Conservation (phyloP, 345 rosid genomes). For the Erucastrum elatum region DNA sequence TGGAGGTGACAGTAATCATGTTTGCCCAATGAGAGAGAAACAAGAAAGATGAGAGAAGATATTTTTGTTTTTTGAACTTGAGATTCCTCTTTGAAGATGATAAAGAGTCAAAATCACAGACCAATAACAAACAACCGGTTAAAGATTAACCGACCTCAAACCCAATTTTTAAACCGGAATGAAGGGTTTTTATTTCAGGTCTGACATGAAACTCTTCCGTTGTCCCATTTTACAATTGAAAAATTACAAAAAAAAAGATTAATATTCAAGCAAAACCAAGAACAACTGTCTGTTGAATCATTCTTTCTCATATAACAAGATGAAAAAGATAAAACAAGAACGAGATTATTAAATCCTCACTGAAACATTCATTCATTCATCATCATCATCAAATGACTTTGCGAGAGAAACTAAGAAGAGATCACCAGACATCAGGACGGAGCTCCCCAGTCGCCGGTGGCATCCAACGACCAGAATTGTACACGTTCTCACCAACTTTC, state of each 20-base stretch:
- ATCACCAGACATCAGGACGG: slow-evolving; percentile 97
- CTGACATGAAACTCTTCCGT: slow-evolving; percentile 5
- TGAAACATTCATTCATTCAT: slow-evolving; percentile 26
- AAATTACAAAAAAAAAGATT: neutral
- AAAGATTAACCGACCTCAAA: neutral
- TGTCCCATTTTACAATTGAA: slow-evolving; percentile 4
- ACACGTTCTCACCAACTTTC: slow-evolving; percentile 95
- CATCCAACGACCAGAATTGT: slow-evolving; percentile 96
- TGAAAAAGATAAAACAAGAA: slow-evolving; percentile 14
- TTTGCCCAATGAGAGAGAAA: slow-evolving; percentile 22
- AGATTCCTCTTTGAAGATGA: neutral
- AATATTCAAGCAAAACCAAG: slow-evolving; percentile 18
- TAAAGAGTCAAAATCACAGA: neutral
- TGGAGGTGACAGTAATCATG: slow-evolving; percentile 38
- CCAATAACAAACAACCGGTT: slow-evolving; percentile 12
- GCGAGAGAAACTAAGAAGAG: neutral
- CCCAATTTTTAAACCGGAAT: neutral
- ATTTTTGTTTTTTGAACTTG: slow-evolving; percentile 24
- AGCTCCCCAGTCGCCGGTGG: slow-evolving; percentile 98
- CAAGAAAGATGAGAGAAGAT: slow-evolving; percentile 3
- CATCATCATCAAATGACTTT: slow-evolving; percentile 27
- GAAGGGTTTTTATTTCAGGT: neutral
- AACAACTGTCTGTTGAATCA: slow-evolving; percentile 28
- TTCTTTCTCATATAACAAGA: slow-evolving; percentile 15
- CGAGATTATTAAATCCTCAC: neutral